These are phyloP conservation scores for Ganoderma lingzhi DNA, from an alignment of 1,284 basidiomycete genomes.

Conservation along the genomic window DNA sequence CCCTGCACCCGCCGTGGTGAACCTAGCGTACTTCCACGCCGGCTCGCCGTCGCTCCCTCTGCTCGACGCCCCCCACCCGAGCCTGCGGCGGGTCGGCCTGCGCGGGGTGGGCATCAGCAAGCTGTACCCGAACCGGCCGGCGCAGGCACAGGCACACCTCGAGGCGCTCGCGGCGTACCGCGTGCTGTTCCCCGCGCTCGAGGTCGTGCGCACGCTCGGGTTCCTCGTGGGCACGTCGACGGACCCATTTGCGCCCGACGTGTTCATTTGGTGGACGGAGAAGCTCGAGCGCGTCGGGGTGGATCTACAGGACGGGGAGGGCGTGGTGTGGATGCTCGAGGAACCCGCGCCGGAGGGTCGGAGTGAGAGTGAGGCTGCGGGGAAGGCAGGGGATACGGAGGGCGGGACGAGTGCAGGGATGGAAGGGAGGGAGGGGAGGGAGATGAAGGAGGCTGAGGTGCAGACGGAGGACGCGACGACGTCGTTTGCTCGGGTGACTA, in stretches of 20 bases:
- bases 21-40: conserved; percentile 16
- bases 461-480: neutral
- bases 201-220: conserved; percentile 54
- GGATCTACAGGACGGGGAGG: conserved; percentile 61
- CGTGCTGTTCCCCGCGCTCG: conserved; percentile 52
- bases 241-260: conserved; percentile 52
- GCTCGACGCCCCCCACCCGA: conserved; percentile 43
- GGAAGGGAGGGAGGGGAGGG: conserved; percentile 10
- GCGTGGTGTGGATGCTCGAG: conserved; percentile 52
- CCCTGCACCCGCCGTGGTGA: conserved; percentile 6
- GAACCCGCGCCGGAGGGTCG: conserved; percentile 38
- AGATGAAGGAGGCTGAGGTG: conserved; percentile 4
- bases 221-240: conserved; percentile 54
- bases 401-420: conserved; percentile 30
- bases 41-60: conserved; percentile 38
- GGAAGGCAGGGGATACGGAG: neutral
- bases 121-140: conserved; percentile 52
- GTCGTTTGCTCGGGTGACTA: neutral
- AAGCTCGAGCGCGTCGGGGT: conserved; percentile 56
- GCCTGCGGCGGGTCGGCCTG: conserved; percentile 55
- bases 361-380: neutral
- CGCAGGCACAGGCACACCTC: conserved; percentile 48
- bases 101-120: conserved; percentile 50
- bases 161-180: conserved; percentile 47
- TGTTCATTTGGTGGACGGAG: conserved; percentile 64